Percentiles rank a stretch among this genome's conserved stretches.
Evolutionary conservation across 768 basidiomycete species (phyloP).

Genomic region (Candolleomyces aberdarensis): DNA sequence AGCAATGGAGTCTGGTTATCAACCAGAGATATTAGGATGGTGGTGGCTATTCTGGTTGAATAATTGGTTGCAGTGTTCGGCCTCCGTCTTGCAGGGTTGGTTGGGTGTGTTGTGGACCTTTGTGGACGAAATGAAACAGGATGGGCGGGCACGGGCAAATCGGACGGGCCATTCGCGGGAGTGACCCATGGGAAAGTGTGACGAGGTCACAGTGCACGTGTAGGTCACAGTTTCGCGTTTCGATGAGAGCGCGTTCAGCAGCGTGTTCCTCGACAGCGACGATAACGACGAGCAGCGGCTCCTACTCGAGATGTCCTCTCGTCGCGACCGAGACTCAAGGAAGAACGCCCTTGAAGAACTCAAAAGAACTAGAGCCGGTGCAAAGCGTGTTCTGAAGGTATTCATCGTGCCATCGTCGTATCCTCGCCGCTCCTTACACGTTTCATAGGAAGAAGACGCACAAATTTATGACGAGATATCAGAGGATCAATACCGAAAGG

Average conservation of each 20-base stretch:
- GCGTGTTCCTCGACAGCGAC: background rate
- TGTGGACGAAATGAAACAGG: too few relatives aligned
- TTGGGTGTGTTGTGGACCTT: too few relatives aligned
- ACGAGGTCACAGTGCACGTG: background rate
- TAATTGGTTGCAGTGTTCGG: too few relatives aligned
- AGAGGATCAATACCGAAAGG: conserved; percentile 82
- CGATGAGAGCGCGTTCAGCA: background rate
- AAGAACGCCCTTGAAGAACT: conserved; percentile 56
- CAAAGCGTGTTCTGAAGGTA: conserved; percentile 58
- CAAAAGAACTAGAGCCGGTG: conserved; percentile 58
- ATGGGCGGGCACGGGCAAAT: background rate
- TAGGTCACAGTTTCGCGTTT: background rate
- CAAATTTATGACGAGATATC: conserved; percentile 86
- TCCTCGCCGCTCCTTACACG: background rate
- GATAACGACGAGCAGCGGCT: background rate
- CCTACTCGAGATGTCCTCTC: conserved; percentile 30
- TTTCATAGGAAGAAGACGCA: conserved; percentile 50
- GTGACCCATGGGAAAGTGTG: background rate
- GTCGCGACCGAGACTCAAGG: conserved; percentile 37
- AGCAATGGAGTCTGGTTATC: too few relatives aligned
- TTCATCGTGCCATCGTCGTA: conserved; percentile 15
- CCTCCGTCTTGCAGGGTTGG: too few relatives aligned
- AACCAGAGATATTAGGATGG: too few relatives aligned
- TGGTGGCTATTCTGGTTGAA: too few relatives aligned
- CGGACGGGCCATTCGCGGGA: background rate